Conservation (phyloP, 1,139 yeast genomes). For the Meyerozyma carpophila region DNA sequence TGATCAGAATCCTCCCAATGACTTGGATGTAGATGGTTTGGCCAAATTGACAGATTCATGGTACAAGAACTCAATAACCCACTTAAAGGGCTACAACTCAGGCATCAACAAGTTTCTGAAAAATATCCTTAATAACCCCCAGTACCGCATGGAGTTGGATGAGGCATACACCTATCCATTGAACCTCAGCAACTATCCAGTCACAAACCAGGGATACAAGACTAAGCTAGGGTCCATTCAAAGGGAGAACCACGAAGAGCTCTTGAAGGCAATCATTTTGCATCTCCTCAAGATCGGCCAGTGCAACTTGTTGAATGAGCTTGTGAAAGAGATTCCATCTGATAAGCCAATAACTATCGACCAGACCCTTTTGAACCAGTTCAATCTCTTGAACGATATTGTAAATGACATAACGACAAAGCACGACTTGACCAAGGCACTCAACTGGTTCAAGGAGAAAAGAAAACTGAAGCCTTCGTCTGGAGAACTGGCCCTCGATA, state of each 20-base stretch:
- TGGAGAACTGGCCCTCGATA: not conserved
- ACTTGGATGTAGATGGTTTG: not conserved
- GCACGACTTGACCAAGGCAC: slow-evolving; percentile 31
- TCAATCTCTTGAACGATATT: slow-evolving; percentile 27
- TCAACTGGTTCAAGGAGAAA: slow-evolving; percentile 31
- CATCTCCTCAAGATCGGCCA: slow-evolving; percentile 42
- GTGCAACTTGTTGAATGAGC: slow-evolving; percentile 29
- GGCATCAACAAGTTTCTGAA: slow-evolving; percentile 33
- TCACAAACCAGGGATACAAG: slow-evolving; percentile 4
- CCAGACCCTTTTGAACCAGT: slow-evolving; percentile 19
- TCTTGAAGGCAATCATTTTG: slow-evolving; percentile 35
- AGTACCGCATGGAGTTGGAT: slow-evolving; percentile 31
- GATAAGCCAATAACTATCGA: slow-evolving; percentile 17
- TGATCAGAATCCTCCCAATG: not conserved
- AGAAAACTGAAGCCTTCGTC: not conserved
- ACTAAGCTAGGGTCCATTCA: slow-evolving; percentile 11
- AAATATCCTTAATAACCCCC: slow-evolving; percentile 26
- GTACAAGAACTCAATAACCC: slow-evolving; percentile 32
- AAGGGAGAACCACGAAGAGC: slow-evolving; percentile 26
- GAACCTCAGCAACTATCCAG: slow-evolving; percentile 28
- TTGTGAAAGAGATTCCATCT: slow-evolving; percentile 20
- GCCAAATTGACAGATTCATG: slow-evolving; percentile 15
- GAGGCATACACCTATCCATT: slow-evolving; percentile 42
- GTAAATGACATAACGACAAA: slow-evolving; percentile 29
- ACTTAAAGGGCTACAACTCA: slow-evolving; percentile 34